A percentile compares a stretch with the other conserved stretches of the same genome.
phyloP scores from a whole-genome alignment of 2,329 filamentous ascomycete species.

The Rutstroemia sp. region DNA sequence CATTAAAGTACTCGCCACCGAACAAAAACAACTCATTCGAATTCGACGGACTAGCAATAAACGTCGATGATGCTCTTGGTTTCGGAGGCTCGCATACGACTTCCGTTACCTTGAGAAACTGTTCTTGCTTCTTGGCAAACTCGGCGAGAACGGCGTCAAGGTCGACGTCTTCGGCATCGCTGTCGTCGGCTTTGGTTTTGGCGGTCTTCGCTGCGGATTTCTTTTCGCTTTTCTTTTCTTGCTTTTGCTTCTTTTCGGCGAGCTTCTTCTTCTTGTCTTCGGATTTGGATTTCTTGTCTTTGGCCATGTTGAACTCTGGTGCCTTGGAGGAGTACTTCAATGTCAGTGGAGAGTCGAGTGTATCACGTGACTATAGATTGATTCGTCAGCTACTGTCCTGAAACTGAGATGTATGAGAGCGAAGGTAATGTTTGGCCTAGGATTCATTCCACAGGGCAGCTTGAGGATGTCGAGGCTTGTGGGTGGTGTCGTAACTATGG shows the following conservation, averaged over 20 bases:
- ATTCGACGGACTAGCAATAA: conserved; percentile 81
- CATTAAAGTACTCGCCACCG: conserved; percentile 94
- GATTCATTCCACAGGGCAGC: not conserved
- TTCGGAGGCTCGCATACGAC: conserved; percentile 64
- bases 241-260: conserved; percentile 65
- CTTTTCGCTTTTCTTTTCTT: conserved; percentile 85
- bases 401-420: not conserved
- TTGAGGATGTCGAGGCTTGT: no score
- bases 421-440: not conserved
- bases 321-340: not conserved
- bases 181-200: conserved; percentile 62
- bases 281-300: conserved; percentile 41
- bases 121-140: conserved; percentile 87
- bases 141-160: conserved; percentile 89
- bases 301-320: conserved; percentile 34
- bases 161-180: conserved; percentile 87
- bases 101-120: conserved; percentile 91
- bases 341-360: not conserved
- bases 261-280: conserved; percentile 46
- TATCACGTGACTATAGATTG: not conserved
- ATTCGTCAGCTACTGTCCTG: not conserved
- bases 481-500: no score
- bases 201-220: conserved; percentile 66
- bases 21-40: conserved; percentile 85
- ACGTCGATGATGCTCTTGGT: conserved; percentile 69